A percentile compares a stretch with the other conserved stretches of the same genome.
phyloP scores from a whole-genome alignment of 2,329 filamentous ascomycete species.

The Chaetomium strumarium region DNA sequence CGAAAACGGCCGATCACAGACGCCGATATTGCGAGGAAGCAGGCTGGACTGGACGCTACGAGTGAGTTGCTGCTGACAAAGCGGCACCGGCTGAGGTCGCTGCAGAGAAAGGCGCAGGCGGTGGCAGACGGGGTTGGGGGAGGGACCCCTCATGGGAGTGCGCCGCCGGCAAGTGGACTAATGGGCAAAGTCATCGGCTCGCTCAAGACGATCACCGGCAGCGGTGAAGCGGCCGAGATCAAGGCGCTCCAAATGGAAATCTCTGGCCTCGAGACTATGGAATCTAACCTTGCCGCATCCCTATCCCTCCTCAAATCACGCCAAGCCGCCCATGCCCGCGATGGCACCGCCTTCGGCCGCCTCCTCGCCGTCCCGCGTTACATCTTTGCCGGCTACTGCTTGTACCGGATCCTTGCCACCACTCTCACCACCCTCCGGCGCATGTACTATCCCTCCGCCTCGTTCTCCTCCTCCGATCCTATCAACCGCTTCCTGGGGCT shows the following conservation, averaged over 20 bases:
- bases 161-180: conserved; percentile 46
- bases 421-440: conserved; percentile 62
- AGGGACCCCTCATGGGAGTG: conserved; percentile 13
- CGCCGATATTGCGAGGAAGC: conserved; percentile 67
- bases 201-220: conserved; percentile 51
- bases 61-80: conserved; percentile 74
- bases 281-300: conserved; percentile 60
- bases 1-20: conserved; percentile 59
- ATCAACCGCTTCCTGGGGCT: conserved; percentile 78
- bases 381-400: conserved; percentile 72
- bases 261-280: conserved; percentile 73
- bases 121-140: conserved; percentile 29
- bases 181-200: conserved; percentile 69
- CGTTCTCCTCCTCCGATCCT: conserved; percentile 68
- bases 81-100: conserved; percentile 61
- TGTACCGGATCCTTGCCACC: conserved; percentile 75
- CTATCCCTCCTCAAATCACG: conserved; percentile 58
- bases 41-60: conserved; percentile 71
- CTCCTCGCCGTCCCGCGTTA: conserved; percentile 58
- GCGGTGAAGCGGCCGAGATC: conserved; percentile 54
- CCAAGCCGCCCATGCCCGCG: conserved; percentile 58
- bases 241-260: conserved; percentile 67
- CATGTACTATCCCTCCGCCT: conserved; percentile 38
- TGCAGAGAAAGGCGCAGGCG: conserved; percentile 54
- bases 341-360: conserved; percentile 61